Base-by-base conservation (phyloP, 257 asterid genomes). In the Capsicum baccatum region DNA sequence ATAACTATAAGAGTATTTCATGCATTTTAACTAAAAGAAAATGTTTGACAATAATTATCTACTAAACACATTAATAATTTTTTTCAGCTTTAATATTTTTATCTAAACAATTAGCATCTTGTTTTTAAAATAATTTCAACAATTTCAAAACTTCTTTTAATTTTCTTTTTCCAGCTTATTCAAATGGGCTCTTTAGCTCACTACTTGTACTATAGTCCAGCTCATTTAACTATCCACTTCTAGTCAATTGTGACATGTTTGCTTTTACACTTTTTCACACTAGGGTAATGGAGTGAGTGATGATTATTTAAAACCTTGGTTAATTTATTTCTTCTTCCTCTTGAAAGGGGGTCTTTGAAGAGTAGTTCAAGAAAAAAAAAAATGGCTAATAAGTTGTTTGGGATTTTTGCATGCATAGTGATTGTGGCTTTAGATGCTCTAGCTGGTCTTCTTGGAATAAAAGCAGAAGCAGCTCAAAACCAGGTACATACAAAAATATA, bases 381-480 rank as follows among this genome's bases (percentile, higher is more conserved):
- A 88, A 94, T 92, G 99, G 87, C 83, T 6, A 95, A 91, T 6
- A 95, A 91, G 84, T 11, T 83, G 2, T 39, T 92, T 47, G 96
- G 97, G 35, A 84, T 94, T 37, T 82, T 90, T 81, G 93, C 92
- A 19, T 94, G 98, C 79, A 62, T 94, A 63, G 68, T 95, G 85
- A 92, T 95, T 5, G 89, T 95, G 60, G 93, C 93, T 64, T 70
- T 93, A 89, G 99, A 95, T 90, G 91, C 90, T 80, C 74, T 85
- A 37, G 97, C 97, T 10, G 95, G 95, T 73, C 89, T 94, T 83
- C 94, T 95, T 55, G 98, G 97, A 6, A 89, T 94, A 84, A 93
- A 89, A 84, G 98, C 97, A 5, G 98, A 95, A 85, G 93, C 89
- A 33, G 95, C 98, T 79, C 97, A 94, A 88, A 90, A 91, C 80